A percentile compares a stretch with the other conserved stretches of the same genome.
Conservation (phyloP, 169 alveolate genomes). For the Babesia microti region DNA sequence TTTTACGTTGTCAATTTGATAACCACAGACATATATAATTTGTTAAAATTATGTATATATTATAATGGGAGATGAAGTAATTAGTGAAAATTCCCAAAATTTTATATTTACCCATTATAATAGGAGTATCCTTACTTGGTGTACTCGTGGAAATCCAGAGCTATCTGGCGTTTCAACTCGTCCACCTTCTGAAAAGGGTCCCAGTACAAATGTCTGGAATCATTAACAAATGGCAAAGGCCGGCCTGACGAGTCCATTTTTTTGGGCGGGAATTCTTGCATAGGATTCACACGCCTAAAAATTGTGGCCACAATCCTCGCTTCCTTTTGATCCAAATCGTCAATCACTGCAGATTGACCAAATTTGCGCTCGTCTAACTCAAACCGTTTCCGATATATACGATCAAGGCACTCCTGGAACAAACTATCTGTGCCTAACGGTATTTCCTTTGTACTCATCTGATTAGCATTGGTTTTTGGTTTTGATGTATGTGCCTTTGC, state of each 20-base stretch:
- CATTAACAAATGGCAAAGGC: slow-evolving; percentile 25
- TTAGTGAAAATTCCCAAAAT: too few relatives aligned
- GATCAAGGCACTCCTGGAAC: slow-evolving; percentile 41
- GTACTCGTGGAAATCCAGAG: slow-evolving; percentile 60
- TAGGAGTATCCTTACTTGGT: slow-evolving; percentile 42
- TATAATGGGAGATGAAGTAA: too few relatives aligned
- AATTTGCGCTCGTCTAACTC: slow-evolving; percentile 27
- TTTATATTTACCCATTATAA: too few relatives aligned
- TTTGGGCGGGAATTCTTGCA: slow-evolving; percentile 11
- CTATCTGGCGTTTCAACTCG: slow-evolving; percentile 52
- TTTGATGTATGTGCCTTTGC: too few relatives aligned
- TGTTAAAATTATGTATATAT: too few relatives aligned
- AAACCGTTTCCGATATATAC: slow-evolving; percentile 28
- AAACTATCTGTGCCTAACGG: slow-evolving; percentile 15
- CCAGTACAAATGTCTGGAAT: slow-evolving; percentile 66
- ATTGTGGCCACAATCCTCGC: slow-evolving; percentile 37
- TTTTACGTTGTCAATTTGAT: too few relatives aligned
- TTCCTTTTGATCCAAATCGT: slow-evolving; percentile 48
- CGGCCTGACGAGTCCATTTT: not conserved
- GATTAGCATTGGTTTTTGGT: not conserved
- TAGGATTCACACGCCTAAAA: slow-evolving; percentile 45
- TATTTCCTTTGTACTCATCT: slow-evolving; percentile 7
- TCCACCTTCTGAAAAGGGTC: slow-evolving; percentile 61
- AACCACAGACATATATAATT: too few relatives aligned
- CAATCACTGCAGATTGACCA: slow-evolving; percentile 48